phyloP scores from a whole-genome alignment of 305 asterid species.

The Fraxinus latifolia region DNA sequence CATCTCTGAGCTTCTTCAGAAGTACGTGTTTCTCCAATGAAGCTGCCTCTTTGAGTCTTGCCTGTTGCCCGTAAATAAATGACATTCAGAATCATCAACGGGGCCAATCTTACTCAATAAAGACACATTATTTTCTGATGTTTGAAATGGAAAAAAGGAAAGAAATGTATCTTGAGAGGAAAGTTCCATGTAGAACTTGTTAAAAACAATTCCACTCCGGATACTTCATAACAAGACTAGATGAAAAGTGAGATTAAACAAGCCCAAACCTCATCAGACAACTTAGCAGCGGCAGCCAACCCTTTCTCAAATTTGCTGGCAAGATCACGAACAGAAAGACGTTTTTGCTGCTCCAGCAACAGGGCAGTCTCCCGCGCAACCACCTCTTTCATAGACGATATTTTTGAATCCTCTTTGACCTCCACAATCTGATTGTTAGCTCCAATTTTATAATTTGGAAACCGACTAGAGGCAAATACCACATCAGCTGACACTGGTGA shows the following conservation, averaged over 20 bases:
- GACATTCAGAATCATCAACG: conserved; percentile 6
- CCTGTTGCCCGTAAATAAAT: conserved; percentile 45
- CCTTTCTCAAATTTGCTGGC: conserved; percentile 97
- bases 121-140: neutral
- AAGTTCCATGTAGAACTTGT: neutral
- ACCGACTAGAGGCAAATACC: conserved; percentile 67
- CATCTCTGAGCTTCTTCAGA: conserved; percentile 86
- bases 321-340: conserved; percentile 93
- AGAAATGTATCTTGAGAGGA: neutral
- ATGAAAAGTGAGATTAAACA: neutral
- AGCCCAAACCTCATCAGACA: conserved; percentile 72
- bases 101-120: neutral
- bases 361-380: conserved; percentile 82
- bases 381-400: conserved; percentile 66
- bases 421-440: conserved; percentile 77
- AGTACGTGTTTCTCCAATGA: conserved; percentile 93
- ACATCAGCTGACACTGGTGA: conserved; percentile 90
- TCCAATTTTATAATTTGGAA: conserved; percentile 80
- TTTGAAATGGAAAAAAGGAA: neutral
- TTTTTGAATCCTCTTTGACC: conserved; percentile 58
- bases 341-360: conserved; percentile 80
- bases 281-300: conserved; percentile 88
- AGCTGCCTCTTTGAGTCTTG: conserved; percentile 81
- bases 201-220: neutral
- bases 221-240: conserved; percentile 4